Percentiles rank a stretch among this genome's conserved stretches.
Evolutionary conservation across 140 eudicot genomes (phyloP).

Genomic region (Anethum foeniculum): DNA sequence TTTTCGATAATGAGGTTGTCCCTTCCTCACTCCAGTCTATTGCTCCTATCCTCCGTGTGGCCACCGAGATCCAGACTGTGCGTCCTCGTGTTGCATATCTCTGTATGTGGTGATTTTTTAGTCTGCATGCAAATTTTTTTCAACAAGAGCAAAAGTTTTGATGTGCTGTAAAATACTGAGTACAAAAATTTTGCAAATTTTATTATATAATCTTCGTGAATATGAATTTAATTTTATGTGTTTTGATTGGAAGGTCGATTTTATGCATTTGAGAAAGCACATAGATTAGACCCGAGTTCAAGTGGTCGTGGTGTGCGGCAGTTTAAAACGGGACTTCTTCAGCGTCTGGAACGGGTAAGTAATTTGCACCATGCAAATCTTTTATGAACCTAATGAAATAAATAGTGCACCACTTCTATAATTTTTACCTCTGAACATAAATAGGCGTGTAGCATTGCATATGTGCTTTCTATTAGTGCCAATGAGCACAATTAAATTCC

Average conservation of each 20-base stretch:
- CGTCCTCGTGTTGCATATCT: slow-evolving; percentile 96
- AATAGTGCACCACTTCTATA: background rate
- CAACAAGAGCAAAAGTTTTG: background rate
- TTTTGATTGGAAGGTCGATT: slow-evolving; percentile 35
- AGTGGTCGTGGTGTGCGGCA: slow-evolving; percentile 59
- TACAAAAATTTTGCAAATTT: too few species aligned
- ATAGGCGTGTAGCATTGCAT: too few species aligned
- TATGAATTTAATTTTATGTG: background rate
- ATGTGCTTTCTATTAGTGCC: too few species aligned
- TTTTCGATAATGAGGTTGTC: slow-evolving; percentile 88
- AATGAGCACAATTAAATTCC: too few species aligned
- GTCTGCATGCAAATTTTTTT: background rate
- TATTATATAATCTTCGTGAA: background rate
- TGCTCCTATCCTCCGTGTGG: slow-evolving; percentile 90
- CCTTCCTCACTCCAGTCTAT: slow-evolving; percentile 89
- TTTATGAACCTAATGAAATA: background rate
- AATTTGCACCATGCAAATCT: background rate
- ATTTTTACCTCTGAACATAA: too few species aligned
- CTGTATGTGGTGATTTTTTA: slow-evolving; percentile 28
- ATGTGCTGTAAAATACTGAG: background rate
- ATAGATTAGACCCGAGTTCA: slow-evolving; percentile 45
- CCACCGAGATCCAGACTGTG: slow-evolving; percentile 67
- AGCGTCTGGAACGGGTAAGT: slow-evolving; percentile 43
- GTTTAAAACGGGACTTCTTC: slow-evolving; percentile 45
- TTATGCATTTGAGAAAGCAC: slow-evolving; percentile 61